Conservation (phyloP, 2,329 filamentous ascomycete genomes). For the Neonectria coccinea region DNA sequence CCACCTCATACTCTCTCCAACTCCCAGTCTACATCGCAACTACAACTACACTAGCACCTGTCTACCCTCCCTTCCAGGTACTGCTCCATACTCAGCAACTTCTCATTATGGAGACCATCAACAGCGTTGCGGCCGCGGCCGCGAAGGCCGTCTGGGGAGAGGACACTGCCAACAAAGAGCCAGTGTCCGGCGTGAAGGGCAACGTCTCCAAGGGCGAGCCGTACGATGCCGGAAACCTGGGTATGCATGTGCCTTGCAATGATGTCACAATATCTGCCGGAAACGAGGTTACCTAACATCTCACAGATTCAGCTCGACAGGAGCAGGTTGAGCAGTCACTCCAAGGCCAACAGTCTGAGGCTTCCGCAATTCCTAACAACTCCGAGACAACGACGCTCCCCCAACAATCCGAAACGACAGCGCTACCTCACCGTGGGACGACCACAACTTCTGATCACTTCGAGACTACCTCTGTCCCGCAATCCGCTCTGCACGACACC, state of each 20-base stretch:
- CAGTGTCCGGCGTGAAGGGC: constrained; percentile 77
- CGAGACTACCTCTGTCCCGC: constrained; percentile 7
- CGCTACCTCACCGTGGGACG: not conserved
- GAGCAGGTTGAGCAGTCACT: constrained; percentile 14
- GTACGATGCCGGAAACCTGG: constrained; percentile 82
- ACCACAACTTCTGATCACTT: constrained; percentile 19
- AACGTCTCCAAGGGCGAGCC: constrained; percentile 76
- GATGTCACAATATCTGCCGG: no score
- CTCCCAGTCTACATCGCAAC: no score
- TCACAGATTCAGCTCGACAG: constrained; percentile 9
- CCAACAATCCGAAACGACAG: not conserved
- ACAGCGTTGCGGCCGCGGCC: constrained; percentile 60
- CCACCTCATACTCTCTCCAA: constrained; percentile 7
- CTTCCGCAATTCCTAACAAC: not conserved
- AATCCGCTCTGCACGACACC: constrained; percentile 30
- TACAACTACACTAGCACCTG: no score
- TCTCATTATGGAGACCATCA: constrained; percentile 71
- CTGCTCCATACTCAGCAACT: not conserved
- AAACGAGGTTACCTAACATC: not conserved
- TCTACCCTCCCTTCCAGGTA: not conserved
- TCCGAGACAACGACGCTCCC: constrained; percentile 1
- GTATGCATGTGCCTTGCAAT: constrained; percentile 49
- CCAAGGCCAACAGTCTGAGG: not conserved
- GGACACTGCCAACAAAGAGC: constrained; percentile 66
- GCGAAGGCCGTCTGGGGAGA: constrained; percentile 59